Percentiles rank a stretch among this genome's conserved stretches.
Conservation (phyloP, 164 flowering plant species). For the Santalum album region DNA sequence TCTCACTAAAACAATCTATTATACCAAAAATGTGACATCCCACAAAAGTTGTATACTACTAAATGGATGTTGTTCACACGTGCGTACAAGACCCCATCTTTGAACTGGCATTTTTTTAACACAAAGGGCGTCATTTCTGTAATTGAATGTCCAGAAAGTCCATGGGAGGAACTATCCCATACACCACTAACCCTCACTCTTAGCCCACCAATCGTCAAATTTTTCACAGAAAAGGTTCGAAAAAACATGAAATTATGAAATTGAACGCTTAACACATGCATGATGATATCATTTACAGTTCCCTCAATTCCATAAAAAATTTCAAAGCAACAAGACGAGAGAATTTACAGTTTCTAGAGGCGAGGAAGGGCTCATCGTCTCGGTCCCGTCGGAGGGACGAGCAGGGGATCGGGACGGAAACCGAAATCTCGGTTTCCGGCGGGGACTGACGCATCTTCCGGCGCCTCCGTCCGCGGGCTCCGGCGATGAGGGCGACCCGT, state of each 20-base stretch:
- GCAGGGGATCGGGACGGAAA: slow-evolving; percentile 20
- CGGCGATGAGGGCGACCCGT: slow-evolving; percentile 17
- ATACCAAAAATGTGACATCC: no score
- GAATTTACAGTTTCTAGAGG: slow-evolving; percentile 28
- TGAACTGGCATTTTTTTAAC: no score
- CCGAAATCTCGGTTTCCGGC: slow-evolving; percentile 36
- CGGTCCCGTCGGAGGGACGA: slow-evolving; percentile 15
- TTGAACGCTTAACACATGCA: background rate
- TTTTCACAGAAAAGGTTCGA: background rate
- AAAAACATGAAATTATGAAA: background rate
- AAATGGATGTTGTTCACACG: no score
- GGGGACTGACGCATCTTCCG: slow-evolving; percentile 18
- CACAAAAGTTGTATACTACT: no score
- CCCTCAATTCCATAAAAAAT: background rate
- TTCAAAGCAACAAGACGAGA: background rate
- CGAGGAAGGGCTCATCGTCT: slow-evolving; percentile 21
- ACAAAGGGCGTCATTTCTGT: no score
- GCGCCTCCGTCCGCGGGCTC: slow-evolving; percentile 12
- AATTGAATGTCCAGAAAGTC: no score
- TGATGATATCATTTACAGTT: background rate
- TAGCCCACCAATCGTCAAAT: no score
- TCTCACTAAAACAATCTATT: no score
- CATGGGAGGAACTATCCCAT: background rate
- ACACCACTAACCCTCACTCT: no score
- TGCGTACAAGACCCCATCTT: no score